phyloP scores from a whole-genome alignment of 164 flowering plant genomes.

The Magnolia changhungtana region DNA sequence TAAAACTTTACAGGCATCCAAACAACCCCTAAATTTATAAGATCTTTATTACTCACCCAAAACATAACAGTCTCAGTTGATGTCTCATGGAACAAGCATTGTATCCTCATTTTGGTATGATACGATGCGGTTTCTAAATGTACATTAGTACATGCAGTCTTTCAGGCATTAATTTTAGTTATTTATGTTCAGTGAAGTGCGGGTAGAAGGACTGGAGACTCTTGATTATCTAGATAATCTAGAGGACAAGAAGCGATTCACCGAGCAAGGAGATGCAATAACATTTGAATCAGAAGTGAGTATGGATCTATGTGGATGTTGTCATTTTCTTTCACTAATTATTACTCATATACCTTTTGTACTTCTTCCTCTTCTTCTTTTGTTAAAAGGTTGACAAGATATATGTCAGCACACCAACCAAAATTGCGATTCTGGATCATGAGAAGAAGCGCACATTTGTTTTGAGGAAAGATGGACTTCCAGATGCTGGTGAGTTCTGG shows the following conservation, averaged over 20 bases:
- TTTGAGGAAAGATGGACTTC: conserved; percentile 40
- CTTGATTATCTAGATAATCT: conserved; percentile 83
- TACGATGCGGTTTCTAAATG: not conserved
- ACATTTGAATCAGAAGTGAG: conserved; percentile 22
- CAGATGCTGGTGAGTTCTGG: conserved; percentile 33
- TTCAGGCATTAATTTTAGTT: not conserved
- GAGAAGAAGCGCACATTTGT: conserved; percentile 91
- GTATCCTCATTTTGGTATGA: not conserved
- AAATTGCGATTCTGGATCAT: conserved; percentile 84
- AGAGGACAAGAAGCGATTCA: conserved; percentile 63
- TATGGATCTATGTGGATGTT: not conserved
- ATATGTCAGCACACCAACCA: conserved; percentile 75
- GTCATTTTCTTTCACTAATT: not conserved
- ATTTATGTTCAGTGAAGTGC: conserved; percentile 66
- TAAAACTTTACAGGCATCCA: too few relatives aligned
- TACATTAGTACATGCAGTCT: not conserved
- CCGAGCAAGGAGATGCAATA: conserved; percentile 91
- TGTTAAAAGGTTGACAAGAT: conserved; percentile 29
- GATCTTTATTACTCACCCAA: too few relatives aligned
- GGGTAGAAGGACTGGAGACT: conserved; percentile 93
- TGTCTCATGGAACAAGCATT: not conserved
- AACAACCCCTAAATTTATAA: too few relatives aligned
- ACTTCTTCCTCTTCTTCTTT: not conserved
- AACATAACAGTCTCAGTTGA: too few relatives aligned
- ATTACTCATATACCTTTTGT: not conserved